A percentile compares a stretch with the other conserved stretches of the same genome.
Evolutionary conservation across 2,329 filamentous ascomycete species (phyloP).

Genomic region (Alternaria longipes): DNA sequence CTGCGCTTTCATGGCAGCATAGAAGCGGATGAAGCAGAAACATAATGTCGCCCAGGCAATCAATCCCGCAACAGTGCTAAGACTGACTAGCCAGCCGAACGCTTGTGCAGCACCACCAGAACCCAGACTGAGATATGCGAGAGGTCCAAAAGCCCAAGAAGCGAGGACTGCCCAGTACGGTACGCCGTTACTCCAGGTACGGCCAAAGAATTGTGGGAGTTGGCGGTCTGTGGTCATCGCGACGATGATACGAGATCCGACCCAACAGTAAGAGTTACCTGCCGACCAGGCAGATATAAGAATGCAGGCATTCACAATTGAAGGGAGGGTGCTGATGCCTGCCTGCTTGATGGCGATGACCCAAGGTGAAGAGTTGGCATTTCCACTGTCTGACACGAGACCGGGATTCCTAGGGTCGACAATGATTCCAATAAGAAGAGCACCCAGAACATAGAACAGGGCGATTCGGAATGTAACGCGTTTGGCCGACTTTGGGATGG

Average conservation of each 20-base stretch:
- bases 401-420: slow-evolving; percentile 60
- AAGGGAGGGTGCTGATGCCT: slow-evolving; percentile 52
- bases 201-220: slow-evolving; percentile 34
- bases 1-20: slow-evolving; percentile 72
- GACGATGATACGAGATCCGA: slow-evolving; percentile 35
- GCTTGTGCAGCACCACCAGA: slow-evolving; percentile 57
- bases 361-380: slow-evolving; percentile 59
- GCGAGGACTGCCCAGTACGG: slow-evolving; percentile 72
- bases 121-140: slow-evolving; percentile 78
- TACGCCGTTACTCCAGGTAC: slow-evolving; percentile 66
- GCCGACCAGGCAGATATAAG: slow-evolving; percentile 38
- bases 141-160: slow-evolving; percentile 62
- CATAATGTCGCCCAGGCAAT: slow-evolving; percentile 59
- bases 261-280: slow-evolving; percentile 39
- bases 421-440: slow-evolving; percentile 65
- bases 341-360: slow-evolving; percentile 60
- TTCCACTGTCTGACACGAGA: slow-evolving; percentile 42
- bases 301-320: slow-evolving; percentile 38
- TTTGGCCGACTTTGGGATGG: slow-evolving; percentile 67
- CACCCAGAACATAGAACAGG: slow-evolving; percentile 56
- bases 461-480: slow-evolving; percentile 58
- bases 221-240: slow-evolving; percentile 35
- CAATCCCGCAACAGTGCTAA: slow-evolving; percentile 73
- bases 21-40: slow-evolving; percentile 74
- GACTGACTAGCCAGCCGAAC: slow-evolving; percentile 69